phyloP scores from a whole-genome alignment of 1,139 yeast species.

The Yamadazyma dendronema region DNA sequence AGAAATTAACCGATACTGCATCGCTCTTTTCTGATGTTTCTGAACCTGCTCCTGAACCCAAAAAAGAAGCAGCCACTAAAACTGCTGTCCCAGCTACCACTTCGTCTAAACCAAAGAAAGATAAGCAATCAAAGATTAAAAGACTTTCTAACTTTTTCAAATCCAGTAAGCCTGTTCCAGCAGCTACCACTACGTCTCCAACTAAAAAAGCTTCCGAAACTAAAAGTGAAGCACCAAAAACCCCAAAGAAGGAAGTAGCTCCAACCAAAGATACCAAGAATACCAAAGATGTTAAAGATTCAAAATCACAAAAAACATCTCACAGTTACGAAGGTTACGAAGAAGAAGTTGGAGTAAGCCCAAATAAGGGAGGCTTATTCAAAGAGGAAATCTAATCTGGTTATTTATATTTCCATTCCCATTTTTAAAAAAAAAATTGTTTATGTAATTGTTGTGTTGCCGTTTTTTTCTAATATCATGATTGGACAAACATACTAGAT shows the following conservation, averaged over 20 bases:
- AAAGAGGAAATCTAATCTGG: conserved; percentile 39
- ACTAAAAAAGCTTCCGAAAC: background rate
- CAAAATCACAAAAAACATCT: conserved; percentile 12
- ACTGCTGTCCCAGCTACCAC: conserved; percentile 4
- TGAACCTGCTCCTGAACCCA: conserved; percentile 15
- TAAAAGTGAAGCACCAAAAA: background rate
- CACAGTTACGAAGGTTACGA: conserved; percentile 23
- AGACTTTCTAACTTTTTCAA: conserved; percentile 17
- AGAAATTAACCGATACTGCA: conserved; percentile 39
- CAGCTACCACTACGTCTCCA: conserved; percentile 2
- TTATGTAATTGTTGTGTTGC: background rate
- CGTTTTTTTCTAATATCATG: background rate
- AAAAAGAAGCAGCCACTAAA: conserved; percentile 8
- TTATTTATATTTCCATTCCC: background rate
- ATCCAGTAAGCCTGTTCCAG: conserved; percentile 4
- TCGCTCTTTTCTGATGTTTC: conserved; percentile 36
- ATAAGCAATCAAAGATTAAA: conserved; percentile 12
- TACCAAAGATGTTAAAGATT: conserved; percentile 6
- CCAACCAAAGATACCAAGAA: conserved; percentile 5
- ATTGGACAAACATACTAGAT: background rate
- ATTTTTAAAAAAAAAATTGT: background rate
- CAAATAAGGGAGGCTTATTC: conserved; percentile 39
- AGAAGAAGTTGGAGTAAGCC: conserved; percentile 26
- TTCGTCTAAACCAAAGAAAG: conserved; percentile 7
- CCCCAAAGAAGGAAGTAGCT: conserved; percentile 4